Evolutionary conservation across 2,329 filamentous ascomycete genomes (phyloP).

Genomic region (Penicillium rolfsii): DNA sequence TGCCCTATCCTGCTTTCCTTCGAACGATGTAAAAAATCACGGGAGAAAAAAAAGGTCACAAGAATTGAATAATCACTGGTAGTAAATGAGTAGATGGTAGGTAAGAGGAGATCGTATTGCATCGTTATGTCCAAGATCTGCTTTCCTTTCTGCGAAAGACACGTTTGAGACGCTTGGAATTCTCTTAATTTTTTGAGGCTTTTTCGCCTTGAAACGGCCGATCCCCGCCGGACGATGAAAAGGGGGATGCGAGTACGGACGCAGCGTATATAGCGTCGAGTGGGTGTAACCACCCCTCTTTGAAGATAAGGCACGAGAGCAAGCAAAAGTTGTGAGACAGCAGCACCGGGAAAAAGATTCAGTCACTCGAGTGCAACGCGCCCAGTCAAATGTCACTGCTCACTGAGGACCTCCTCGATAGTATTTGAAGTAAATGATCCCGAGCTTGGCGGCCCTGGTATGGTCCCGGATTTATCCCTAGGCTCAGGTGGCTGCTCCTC

Average conservation of each 20-base stretch:
- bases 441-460: constrained; percentile 11
- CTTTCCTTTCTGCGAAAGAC: constrained; percentile 9
- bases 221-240: not conserved
- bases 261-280: not conserved
- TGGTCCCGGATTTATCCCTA: constrained; percentile 18
- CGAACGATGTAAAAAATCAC: constrained; percentile 12
- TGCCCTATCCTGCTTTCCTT: constrained; percentile 8
- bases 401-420: constrained; percentile 36
- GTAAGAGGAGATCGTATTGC: constrained; percentile 22
- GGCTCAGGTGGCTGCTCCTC: constrained; percentile 63
- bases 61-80: constrained; percentile 11
- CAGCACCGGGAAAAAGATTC: not conserved
- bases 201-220: not conserved
- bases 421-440: constrained; percentile 33
- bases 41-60: not conserved
- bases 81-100: constrained; percentile 1
- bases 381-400: constrained; percentile 30
- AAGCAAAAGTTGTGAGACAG: not conserved
- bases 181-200: not conserved
- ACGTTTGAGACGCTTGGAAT: constrained; percentile 3
- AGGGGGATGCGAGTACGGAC: not conserved
- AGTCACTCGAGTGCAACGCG: not conserved
- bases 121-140: constrained; percentile 23
- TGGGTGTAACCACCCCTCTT: not conserved
- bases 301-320: not conserved